Evolutionary conservation across 495 filamentous ascomycete genomes (phyloP).

Genomic region (Neurospora terricola): DNA sequence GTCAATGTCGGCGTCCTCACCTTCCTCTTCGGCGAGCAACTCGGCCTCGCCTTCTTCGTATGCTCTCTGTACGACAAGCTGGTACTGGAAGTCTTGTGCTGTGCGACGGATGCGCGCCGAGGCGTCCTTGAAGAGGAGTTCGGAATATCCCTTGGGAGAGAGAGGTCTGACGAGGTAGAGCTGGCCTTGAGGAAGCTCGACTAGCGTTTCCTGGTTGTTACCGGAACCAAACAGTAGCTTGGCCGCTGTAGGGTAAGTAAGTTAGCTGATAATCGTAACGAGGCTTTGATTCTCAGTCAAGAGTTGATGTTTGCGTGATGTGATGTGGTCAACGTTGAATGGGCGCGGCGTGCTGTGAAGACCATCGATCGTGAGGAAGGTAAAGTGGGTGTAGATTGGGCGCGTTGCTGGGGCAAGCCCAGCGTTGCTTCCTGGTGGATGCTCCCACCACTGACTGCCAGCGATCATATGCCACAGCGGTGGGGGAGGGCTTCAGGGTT

Average conservation of each 20-base stretch:
- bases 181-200: constrained; percentile 89
- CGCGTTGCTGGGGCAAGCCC: background rate
- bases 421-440: background rate
- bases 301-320: background rate
- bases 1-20: constrained; percentile 63
- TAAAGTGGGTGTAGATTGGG: background rate
- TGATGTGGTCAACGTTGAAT: background rate
- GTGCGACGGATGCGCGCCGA: constrained; percentile 85
- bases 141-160: constrained; percentile 93
- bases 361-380: background rate
- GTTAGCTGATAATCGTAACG: constrained; percentile 2
- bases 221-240: constrained; percentile 81
- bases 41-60: constrained; percentile 98
- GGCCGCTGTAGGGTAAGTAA: constrained; percentile 48
- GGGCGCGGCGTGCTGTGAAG: background rate
- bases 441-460: background rate
- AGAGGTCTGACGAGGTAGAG: constrained; percentile 92
- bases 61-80: constrained; percentile 88
- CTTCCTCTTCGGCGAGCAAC: constrained; percentile 71
- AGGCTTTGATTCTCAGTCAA: background rate
- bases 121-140: constrained; percentile 97
- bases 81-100: constrained; percentile 90
- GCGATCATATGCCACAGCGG: background rate
- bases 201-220: constrained; percentile 80
- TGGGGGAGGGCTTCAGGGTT: background rate